These are phyloP conservation scores for Didymosphaeria variabile DNA, from an alignment of 2,329 filamentous ascomycete species.

Conservation along the genomic window DNA sequence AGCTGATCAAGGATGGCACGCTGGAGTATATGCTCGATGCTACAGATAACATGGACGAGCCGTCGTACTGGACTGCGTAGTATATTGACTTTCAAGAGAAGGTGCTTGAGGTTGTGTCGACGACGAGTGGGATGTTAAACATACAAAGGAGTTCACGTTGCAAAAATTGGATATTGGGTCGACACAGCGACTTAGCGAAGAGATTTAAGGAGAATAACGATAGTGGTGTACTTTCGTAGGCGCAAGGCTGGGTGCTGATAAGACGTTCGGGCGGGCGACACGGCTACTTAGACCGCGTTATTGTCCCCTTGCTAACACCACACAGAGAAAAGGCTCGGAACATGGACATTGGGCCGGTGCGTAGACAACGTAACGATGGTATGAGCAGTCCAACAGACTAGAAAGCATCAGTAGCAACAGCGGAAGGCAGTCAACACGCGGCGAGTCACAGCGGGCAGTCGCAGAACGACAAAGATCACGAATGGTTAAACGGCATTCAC, in stretches of 20 bases:
- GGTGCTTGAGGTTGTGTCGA: not conserved
- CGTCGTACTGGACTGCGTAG: not conserved
- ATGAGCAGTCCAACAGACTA: not conserved
- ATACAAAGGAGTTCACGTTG: not conserved
- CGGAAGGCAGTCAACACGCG: not conserved
- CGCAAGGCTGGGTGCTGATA: not conserved
- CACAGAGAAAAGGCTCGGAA: too few relatives aligned
- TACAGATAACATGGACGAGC: not conserved
- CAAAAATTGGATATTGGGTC: not conserved
- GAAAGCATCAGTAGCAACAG: slow-evolving; percentile 15
- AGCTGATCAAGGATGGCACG: not conserved
- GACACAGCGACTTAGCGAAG: not conserved
- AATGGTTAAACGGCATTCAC: slow-evolving; percentile 68
- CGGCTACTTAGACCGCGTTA: too few relatives aligned
- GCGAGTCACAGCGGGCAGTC: slow-evolving; percentile 7
- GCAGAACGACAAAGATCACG: slow-evolving; percentile 49
- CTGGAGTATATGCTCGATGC: not conserved
- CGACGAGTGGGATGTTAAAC: not conserved
- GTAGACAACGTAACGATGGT: not conserved
- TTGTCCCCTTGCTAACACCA: too few relatives aligned
- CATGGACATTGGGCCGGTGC: not conserved
- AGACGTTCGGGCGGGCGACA: not conserved
- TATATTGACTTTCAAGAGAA: not conserved
- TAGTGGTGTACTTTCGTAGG: not conserved
- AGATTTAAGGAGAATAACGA: not conserved